Percentiles rank a stretch among this genome's conserved stretches.
phyloP scores from a whole-genome alignment of 192 early-diverging fungal genomes.

The Podila epicladia region DNA sequence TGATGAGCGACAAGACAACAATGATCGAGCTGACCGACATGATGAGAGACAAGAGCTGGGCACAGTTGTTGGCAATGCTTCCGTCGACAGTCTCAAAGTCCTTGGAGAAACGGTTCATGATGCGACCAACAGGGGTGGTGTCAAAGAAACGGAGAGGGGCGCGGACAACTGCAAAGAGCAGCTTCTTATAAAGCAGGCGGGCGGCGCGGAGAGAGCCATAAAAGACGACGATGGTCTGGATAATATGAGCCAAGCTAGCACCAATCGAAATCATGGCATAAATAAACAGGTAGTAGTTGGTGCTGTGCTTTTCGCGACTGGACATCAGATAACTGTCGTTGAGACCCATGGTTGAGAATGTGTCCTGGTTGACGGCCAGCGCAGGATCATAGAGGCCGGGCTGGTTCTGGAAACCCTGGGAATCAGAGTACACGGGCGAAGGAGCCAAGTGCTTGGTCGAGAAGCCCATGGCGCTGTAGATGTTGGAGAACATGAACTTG shows the following conservation, averaged over 20 bases:
- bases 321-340: conserved; percentile 7
- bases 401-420: conserved; percentile 24
- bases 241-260: conserved; percentile 52
- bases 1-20: conserved; percentile 65
- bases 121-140: conserved; percentile 79
- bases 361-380: conserved; percentile 13
- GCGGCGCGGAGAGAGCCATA: conserved; percentile 65
- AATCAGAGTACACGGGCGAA: conserved; percentile 32
- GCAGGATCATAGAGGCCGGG: conserved; percentile 15
- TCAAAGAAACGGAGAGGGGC: conserved; percentile 84
- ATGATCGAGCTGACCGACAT: conserved; percentile 58
- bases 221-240: conserved; percentile 56
- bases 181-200: conserved; percentile 58
- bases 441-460: conserved; percentile 26
- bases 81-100: conserved; percentile 87
- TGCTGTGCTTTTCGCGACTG: conserved; percentile 32
- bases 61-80: conserved; percentile 52
- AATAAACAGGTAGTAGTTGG: conserved; percentile 60
- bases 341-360: conserved; percentile 24
- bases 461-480: conserved; percentile 25
- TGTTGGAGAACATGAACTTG: conserved; percentile 44
- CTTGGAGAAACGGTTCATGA: conserved; percentile 86
- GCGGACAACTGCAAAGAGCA: conserved; percentile 66
- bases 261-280: conserved; percentile 61
- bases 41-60: conserved; percentile 52